These are phyloP conservation scores for Boehmeria nivea DNA, from an alignment of 306 rosid genomes.

Conservation along the genomic window DNA sequence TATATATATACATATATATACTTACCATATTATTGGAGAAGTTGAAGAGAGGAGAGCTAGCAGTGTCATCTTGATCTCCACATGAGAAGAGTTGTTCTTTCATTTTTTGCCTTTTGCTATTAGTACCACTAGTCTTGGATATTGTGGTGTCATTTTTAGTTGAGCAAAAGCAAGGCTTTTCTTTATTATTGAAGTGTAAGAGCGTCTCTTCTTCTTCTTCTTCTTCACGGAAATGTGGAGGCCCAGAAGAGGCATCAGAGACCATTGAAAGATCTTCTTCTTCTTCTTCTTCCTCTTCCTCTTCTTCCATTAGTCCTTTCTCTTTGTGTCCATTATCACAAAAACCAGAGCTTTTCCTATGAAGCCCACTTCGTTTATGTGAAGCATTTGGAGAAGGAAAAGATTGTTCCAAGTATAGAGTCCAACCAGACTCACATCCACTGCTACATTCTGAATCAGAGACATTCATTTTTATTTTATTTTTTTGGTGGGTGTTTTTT, in stretches of 20 bases:
- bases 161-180: constrained; percentile 31
- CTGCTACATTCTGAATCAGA: constrained; percentile 70
- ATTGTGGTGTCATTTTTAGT: constrained; percentile 27
- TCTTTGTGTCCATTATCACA: constrained; percentile 10
- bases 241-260: constrained; percentile 99
- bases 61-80: constrained; percentile 71
- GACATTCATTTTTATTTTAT: constrained; percentile 41
- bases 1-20: too few relatives aligned
- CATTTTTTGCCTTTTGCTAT: constrained; percentile 39
- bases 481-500: background rate
- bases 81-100: constrained; percentile 33
- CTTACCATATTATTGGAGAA: constrained; percentile 54
- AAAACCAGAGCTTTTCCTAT: constrained; percentile 16
- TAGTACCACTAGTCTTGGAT: too few relatives aligned
- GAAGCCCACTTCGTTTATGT: constrained; percentile 14
- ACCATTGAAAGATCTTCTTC: constrained; percentile 93
- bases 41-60: constrained; percentile 67
- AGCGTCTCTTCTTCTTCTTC: constrained; percentile 5
- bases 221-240: constrained; percentile 71
- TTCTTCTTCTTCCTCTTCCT: constrained; percentile 27
- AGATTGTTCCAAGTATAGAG: constrained; percentile 78
- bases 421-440: constrained; percentile 98
- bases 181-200: constrained; percentile 33
- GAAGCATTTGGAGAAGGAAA: constrained; percentile 42
- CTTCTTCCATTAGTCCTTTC: constrained; percentile 14